Base-by-base conservation (phyloP, 441 rosid species). In the Populus hybrid region DNA sequence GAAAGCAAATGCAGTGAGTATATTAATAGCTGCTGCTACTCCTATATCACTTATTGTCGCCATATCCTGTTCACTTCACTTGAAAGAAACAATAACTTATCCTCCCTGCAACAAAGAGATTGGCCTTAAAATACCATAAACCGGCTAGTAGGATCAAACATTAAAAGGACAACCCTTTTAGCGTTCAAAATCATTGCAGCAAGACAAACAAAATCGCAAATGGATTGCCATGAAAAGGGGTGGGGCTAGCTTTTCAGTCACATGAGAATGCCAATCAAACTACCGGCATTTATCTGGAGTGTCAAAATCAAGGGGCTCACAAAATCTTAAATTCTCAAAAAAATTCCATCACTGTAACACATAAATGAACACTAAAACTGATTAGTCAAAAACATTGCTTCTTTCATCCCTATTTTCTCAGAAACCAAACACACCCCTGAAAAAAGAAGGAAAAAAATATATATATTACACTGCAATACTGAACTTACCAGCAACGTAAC, bases 31-130 rank as follows among this genome's bases (percentile, higher is more conserved):
- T 24, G 87, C 89, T 35, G 90, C 81, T 34, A 85, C 75, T 63
- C 86, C 88, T 70, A 87, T 81, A 72, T 86, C 90, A 30, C 73
- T 24, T 19, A 87, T 72, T 18, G 87, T 83, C 59, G 90, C 90
- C 88, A 87, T 87, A 12, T 72, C 34, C 61, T 7, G 16, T 57
- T 21, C 63, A 18, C 34, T 72, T 71, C n/a, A 12, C 63, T 30
- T 34, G n/a, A 68, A 73, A 21, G n/a, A 64, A 9, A 14, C 67
- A 9, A 53, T 12, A 67, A 50, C 35, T 50, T 18, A 35, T 24
- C 38, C 28, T 79, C 70, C 69, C 77, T 73, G 72, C 67, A 65
- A 19, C 7, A 50, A 46, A 38, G 66, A 70, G 35, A 24, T 10
- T 46, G 7, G 4, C 46, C 21, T 21, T 69, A 21, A 59, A 50